Conservation (phyloP, 768 basidiomycete genomes). For the Xerocomellus dryophilus region DNA sequence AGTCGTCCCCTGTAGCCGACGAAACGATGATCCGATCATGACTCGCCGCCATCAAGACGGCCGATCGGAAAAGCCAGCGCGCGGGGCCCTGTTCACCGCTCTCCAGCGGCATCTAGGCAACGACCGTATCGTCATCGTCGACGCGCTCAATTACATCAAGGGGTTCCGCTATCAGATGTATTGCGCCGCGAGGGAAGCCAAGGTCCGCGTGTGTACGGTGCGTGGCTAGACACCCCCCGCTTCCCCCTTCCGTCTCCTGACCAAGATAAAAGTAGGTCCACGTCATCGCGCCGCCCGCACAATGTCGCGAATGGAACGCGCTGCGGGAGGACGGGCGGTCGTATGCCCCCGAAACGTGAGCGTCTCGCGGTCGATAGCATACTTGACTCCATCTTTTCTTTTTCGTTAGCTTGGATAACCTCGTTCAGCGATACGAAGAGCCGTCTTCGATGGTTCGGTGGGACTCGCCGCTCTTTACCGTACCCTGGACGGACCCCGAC, state of each 20-base stretch:
- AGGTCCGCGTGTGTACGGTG: conserved; percentile 84
- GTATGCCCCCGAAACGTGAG: conserved; percentile 73
- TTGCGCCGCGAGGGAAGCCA: conserved; percentile 88
- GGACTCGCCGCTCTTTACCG: conserved; percentile 93
- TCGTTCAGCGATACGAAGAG: conserved; percentile 89
- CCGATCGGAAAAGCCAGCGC: conserved; percentile 82
- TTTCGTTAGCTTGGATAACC: conserved; percentile 23
- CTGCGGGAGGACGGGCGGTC: conserved; percentile 42
- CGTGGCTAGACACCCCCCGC: no score
- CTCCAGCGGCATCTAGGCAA: conserved; percentile 69
- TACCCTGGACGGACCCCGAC: conserved; percentile 69
- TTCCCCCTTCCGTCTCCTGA: not conserved
- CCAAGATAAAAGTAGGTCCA: conserved; percentile 52
- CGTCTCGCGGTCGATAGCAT: not conserved
- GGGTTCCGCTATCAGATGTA: conserved; percentile 98
- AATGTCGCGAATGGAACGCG: conserved; percentile 75
- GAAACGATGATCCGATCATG: not conserved
- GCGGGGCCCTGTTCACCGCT: conserved; percentile 79
- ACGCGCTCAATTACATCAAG: conserved; percentile 96
- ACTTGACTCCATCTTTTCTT: not conserved
- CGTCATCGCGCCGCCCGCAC: conserved; percentile 69
- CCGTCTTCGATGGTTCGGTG: conserved; percentile 98
- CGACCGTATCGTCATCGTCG: conserved; percentile 83
- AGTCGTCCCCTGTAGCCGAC: conserved; percentile 10
- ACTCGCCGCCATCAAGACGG: conserved; percentile 47